Conservation (phyloP, 345 rosid genomes). For the Hevea brasiliensis region DNA sequence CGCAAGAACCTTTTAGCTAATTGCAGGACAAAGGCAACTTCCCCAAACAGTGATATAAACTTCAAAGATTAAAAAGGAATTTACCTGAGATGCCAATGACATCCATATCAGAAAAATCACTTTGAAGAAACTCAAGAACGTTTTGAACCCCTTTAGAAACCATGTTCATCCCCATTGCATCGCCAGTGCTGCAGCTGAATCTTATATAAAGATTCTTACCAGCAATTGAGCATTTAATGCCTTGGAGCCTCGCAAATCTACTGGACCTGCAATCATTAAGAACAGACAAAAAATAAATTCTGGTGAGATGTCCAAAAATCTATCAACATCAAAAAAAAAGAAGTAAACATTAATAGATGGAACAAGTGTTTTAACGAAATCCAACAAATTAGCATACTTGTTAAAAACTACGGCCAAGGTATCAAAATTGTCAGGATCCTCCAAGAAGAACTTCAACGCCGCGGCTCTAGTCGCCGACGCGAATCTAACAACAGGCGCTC, state of each 20-base stretch:
- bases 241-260: conserved; percentile 69
- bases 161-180: conserved; percentile 99
- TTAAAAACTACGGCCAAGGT: conserved; percentile 69
- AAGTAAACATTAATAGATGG: background rate
- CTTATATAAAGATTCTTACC: conserved; percentile 85
- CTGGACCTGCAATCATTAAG: conserved; percentile 58
- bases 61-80: background rate
- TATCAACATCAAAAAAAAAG: background rate
- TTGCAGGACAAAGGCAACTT: background rate
- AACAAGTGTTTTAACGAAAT: background rate
- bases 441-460: conserved; percentile 75
- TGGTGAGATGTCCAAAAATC: background rate
- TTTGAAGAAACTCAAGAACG: conserved; percentile 71
- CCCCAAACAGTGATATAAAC: background rate
- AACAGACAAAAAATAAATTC: background rate
- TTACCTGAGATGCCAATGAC: conserved; percentile 77
- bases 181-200: conserved; percentile 81
- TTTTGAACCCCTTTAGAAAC: conserved; percentile 91
- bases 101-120: conserved; percentile 86
- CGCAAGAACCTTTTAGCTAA: background rate
- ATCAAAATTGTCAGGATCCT: conserved; percentile 63
- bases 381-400: conserved; percentile 37
- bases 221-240: conserved; percentile 57
- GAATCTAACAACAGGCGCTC: conserved; percentile 83
- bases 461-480: conserved; percentile 58